Conservation (phyloP, 2,329 filamentous ascomycete genomes). For the Magnaporthales sp. region DNA sequence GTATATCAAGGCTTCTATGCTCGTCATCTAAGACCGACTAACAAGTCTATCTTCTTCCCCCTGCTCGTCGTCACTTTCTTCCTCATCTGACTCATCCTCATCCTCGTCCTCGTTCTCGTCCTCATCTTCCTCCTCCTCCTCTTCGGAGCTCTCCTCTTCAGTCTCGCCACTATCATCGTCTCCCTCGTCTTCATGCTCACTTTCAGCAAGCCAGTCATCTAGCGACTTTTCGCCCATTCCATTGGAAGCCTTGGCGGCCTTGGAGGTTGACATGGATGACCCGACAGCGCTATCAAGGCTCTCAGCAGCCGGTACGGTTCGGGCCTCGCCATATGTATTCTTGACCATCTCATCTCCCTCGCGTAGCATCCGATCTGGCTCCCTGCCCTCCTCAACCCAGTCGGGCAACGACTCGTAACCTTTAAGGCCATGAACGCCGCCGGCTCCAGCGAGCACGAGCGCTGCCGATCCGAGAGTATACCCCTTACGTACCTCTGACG, state of each 20-base stretch:
- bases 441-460: slow-evolving; percentile 71
- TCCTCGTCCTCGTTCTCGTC: slow-evolving; percentile 42
- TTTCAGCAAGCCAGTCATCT: slow-evolving; percentile 86
- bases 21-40: slow-evolving; percentile 2
- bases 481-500: slow-evolving; percentile 72
- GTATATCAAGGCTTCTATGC: neutral
- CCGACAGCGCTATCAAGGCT: slow-evolving; percentile 50
- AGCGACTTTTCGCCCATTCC: slow-evolving; percentile 58
- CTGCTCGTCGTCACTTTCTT: slow-evolving; percentile 29
- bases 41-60: slow-evolving; percentile 8
- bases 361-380: slow-evolving; percentile 69
- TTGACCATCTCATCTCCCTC: slow-evolving; percentile 26
- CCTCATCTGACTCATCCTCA: slow-evolving; percentile 39
- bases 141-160: slow-evolving; percentile 36
- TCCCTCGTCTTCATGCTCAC: slow-evolving; percentile 48
- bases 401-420: slow-evolving; percentile 75
- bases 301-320: slow-evolving; percentile 49
- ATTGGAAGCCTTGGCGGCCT: slow-evolving; percentile 34
- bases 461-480: slow-evolving; percentile 78
- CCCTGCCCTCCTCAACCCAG: slow-evolving; percentile 73
- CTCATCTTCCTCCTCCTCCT: slow-evolving; percentile 41
- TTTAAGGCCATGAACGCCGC: slow-evolving; percentile 61
- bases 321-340: slow-evolving; percentile 24
- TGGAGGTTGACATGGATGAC: slow-evolving; percentile 16
- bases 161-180: slow-evolving; percentile 44